Base-by-base conservation (phyloP, 495 filamentous ascomycete species). In the Lineolata rhizophorae region DNA sequence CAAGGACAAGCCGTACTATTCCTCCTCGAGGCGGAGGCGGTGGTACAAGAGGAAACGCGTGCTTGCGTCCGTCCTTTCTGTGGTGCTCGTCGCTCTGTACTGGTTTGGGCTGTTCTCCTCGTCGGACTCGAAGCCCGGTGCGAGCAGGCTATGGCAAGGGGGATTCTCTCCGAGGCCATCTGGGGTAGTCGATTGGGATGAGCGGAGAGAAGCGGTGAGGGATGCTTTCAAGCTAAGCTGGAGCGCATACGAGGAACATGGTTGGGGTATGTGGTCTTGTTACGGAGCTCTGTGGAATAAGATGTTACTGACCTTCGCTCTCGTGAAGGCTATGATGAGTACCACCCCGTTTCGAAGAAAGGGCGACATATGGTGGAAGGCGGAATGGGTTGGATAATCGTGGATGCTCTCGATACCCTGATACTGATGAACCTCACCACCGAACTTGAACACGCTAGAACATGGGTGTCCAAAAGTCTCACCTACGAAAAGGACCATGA, bases 391-490 rank as follows among this genome's bases (percentile, higher is more conserved):
- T 99, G 90, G 90, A 94, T 94, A 37, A 94, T 99, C 31, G 75
- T 99, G 19, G 90, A 99, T 55, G 70, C 83, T 28, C 57, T 99
- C 28, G 87, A 99, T 50, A 95, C 87, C 11, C 57, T 95, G 62
- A 95, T 99, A 58, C 55, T 99, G 33, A 99, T 99, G 87, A 99
- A 99, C 45, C 58, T 92, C 28, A 94, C 87, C 8, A 79, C 67
- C 14, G 67, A 82, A 35, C 66, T 99, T 18, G 62, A 68, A 17
- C 75, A 87, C 46, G 84, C 87, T 25, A 66, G 83, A 20, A 65
- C 91, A 42, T 99, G 87, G 87, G 72, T 99, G 29, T 60, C 78
- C n/a, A 72, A 67, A 8, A 67, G 66, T 1, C 56, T 95, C 34
- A 68, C 67, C 11, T 95, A 90, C 50, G 70, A 93, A 35, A 80